Evolutionary conservation across 1,284 basidiomycete genomes (phyloP).

Genomic region (Cutaneotrichosporon cutaneum): DNA sequence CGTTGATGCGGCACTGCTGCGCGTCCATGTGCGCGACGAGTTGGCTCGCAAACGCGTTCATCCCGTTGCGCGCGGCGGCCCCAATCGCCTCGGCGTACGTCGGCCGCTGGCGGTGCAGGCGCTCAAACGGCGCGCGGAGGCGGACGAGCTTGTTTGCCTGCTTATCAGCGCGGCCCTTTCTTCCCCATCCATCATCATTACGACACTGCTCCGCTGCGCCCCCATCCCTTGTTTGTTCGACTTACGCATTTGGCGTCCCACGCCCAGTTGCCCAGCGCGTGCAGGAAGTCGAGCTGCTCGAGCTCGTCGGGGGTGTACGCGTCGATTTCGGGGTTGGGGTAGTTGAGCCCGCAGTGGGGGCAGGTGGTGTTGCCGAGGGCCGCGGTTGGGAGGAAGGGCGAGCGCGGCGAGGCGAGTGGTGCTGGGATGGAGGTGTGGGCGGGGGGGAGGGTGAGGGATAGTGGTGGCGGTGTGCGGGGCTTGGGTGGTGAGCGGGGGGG

Average conservation of each 20-base stretch:
- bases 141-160: slow-evolving; percentile 8
- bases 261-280: slow-evolving; percentile 15
- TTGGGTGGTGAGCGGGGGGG: no score
- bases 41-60: not conserved
- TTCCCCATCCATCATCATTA: not conserved
- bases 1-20: slow-evolving; percentile 13
- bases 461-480: no score
- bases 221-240: not conserved
- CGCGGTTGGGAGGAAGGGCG: not conserved
- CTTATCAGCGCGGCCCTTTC: slow-evolving; percentile 1
- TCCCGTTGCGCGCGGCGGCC: not conserved
- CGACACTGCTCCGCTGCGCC: no score
- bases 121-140: slow-evolving; percentile 7
- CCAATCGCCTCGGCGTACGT: slow-evolving; percentile 7
- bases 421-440: not conserved
- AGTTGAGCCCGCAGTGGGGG: slow-evolving; percentile 7
- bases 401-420: not conserved
- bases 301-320: slow-evolving; percentile 10
- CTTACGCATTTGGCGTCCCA: slow-evolving; percentile 9
- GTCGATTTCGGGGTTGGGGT: slow-evolving; percentile 7
- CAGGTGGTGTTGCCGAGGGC: not conserved
- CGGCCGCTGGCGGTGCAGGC: not conserved
- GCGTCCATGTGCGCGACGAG: slow-evolving; percentile 6
- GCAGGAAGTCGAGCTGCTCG: slow-evolving; percentile 14
- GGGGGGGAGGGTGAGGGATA: not conserved